Conservation (phyloP, 768 basidiomycete species). For the Trametopsis cervina region DNA sequence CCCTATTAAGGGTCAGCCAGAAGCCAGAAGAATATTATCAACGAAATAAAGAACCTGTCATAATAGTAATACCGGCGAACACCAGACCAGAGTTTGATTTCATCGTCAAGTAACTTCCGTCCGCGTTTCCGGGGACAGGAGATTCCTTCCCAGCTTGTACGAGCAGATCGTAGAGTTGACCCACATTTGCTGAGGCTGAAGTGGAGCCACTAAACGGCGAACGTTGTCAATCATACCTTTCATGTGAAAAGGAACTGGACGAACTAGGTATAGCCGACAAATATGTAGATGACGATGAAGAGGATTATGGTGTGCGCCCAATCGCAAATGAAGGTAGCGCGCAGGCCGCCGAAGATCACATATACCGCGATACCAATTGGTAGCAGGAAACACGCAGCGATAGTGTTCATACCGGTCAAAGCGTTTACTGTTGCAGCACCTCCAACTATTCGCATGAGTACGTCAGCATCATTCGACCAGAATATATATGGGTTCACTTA, state of each 20-base stretch:
- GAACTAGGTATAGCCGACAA: constrained; percentile 21
- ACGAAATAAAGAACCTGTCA: constrained; percentile 13
- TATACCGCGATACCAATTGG: constrained; percentile 26
- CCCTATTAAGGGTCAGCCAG: constrained; percentile 27
- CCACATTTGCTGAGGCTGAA: constrained; percentile 30
- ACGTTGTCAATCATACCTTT: constrained; percentile 26
- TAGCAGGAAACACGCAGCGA: constrained; percentile 24
- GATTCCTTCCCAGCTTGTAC: constrained; percentile 35
- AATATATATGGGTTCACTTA: constrained; percentile 19
- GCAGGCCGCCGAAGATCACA: constrained; percentile 24
- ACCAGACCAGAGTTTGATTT: constrained; percentile 33
- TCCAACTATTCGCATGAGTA: constrained; percentile 23
- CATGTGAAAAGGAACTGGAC: constrained; percentile 6
- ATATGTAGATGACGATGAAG: constrained; percentile 24
- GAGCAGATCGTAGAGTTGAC: constrained; percentile 39
- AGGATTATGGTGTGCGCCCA: constrained; percentile 23
- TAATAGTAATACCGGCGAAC: constrained; percentile 21
- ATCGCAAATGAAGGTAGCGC: constrained; percentile 25
- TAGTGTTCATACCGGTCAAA: constrained; percentile 24
- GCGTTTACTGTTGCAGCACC: constrained; percentile 25
- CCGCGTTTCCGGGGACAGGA: constrained; percentile 42
- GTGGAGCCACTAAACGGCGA: constrained; percentile 19
- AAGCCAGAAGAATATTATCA: constrained; percentile 33
- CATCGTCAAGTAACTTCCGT: constrained; percentile 51
- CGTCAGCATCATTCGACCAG: constrained; percentile 16